Percentiles rank a stretch among this genome's conserved stretches.
Evolutionary conservation across 1,284 basidiomycete species (phyloP).

Genomic region (Somion occarium): DNA sequence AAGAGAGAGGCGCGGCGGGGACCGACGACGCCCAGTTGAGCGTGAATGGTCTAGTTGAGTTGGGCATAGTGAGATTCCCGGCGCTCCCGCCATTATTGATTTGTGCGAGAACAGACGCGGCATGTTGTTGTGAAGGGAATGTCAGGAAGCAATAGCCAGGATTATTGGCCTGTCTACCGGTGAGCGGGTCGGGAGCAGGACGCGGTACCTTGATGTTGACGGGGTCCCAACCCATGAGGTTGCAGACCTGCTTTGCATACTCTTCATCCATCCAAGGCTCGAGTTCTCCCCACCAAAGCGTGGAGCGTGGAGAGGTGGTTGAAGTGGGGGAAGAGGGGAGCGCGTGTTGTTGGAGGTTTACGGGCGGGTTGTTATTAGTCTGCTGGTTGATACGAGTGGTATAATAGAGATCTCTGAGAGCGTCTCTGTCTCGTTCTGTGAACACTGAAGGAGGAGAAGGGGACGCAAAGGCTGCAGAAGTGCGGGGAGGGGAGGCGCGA

Average conservation of each 20-base stretch:
- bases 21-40: slow-evolving; percentile 79
- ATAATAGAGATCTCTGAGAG: slow-evolving; percentile 21
- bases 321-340: slow-evolving; percentile 24
- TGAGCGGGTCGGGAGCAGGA: slow-evolving; percentile 51
- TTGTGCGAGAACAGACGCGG: slow-evolving; percentile 67
- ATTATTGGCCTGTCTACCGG: slow-evolving; percentile 68
- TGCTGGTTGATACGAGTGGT: slow-evolving; percentile 21
- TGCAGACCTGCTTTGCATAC: slow-evolving; percentile 79
- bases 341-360: slow-evolving; percentile 19
- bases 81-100: slow-evolving; percentile 43
- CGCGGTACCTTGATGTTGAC: slow-evolving; percentile 67
- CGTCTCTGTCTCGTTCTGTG: slow-evolving; percentile 25
- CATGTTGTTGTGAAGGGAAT: slow-evolving; percentile 69
- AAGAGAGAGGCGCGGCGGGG: slow-evolving; percentile 37
- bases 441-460: slow-evolving; percentile 18
- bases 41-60: slow-evolving; percentile 68
- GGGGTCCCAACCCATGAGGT: slow-evolving; percentile 75
- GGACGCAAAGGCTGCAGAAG: slow-evolving; percentile 23
- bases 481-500: slow-evolving; percentile 25
- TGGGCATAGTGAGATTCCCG: slow-evolving; percentile 61
- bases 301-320: slow-evolving; percentile 23
- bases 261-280: slow-evolving; percentile 93
- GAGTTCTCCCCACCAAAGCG: slow-evolving; percentile 78
- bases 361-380: slow-evolving; percentile 12
- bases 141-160: slow-evolving; percentile 85